Evolutionary conservation across 2,329 filamentous ascomycete genomes (phyloP).

Genomic region (Xylariaceae sp.): DNA sequence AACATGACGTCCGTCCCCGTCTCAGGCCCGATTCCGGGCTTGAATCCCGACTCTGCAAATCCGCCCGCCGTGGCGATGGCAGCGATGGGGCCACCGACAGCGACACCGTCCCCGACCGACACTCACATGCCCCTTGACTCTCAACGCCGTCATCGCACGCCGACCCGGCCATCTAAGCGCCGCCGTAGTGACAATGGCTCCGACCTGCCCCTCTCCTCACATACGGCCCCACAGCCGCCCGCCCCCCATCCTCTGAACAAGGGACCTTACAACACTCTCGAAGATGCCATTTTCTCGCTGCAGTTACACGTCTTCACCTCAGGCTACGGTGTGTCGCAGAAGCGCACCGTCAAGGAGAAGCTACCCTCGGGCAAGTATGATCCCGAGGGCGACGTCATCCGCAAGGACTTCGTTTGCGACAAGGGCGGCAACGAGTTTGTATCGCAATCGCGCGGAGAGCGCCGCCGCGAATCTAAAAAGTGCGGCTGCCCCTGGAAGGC

Average conservation of each 20-base stretch:
- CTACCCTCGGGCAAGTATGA: slow-evolving; percentile 32
- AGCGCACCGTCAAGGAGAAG: slow-evolving; percentile 33
- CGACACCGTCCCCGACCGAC: neutral
- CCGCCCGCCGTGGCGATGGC: neutral
- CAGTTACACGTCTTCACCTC: slow-evolving; percentile 32
- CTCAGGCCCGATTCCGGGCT: neutral
- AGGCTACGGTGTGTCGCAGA: slow-evolving; percentile 33
- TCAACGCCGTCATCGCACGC: slow-evolving; percentile 12
- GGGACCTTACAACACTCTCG: slow-evolving; percentile 29
- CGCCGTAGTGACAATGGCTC: slow-evolving; percentile 14
- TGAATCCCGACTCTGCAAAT: neutral
- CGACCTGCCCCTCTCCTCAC: slow-evolving; percentile 4
- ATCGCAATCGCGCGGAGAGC: slow-evolving; percentile 31
- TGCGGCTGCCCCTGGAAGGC: slow-evolving; percentile 31
- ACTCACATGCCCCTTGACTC: slow-evolving; percentile 1
- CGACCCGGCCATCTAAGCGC: slow-evolving; percentile 16
- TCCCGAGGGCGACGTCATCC: slow-evolving; percentile 29
- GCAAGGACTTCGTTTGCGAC: slow-evolving; percentile 32
- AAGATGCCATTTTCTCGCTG: slow-evolving; percentile 31
- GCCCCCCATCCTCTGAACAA: slow-evolving; percentile 25
- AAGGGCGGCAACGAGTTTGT: slow-evolving; percentile 31
- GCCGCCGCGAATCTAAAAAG: slow-evolving; percentile 29
- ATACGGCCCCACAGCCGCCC: slow-evolving; percentile 13
- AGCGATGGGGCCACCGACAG: neutral
- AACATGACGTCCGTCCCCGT: slow-evolving; percentile 6